Percentiles rank a stretch among this genome's conserved stretches.
Evolutionary conservation across 768 basidiomycete genomes (phyloP).

Genomic region (Auricularia auricula-judae): DNA sequence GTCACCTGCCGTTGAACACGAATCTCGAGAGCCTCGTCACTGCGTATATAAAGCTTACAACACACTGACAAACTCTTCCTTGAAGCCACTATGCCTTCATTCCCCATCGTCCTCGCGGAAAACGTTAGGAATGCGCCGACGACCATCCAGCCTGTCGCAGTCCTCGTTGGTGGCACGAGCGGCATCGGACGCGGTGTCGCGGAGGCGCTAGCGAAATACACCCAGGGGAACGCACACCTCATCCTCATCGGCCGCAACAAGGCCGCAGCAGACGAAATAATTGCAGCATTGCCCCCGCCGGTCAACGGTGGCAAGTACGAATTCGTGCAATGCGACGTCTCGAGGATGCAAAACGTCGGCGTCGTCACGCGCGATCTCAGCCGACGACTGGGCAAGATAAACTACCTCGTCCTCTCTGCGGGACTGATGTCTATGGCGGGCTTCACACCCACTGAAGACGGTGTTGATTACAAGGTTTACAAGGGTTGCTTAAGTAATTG

Average conservation of each 20-base stretch:
- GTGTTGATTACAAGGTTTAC: conserved; percentile 26
- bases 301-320: conserved; percentile 22
- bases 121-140: conserved; percentile 17
- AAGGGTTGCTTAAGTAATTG: background rate
- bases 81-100: conserved; percentile 17
- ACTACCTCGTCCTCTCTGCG: conserved; percentile 39
- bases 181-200: conserved; percentile 35
- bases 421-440: conserved; percentile 30
- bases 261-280: conserved; percentile 33
- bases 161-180: conserved; percentile 24
- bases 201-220: conserved; percentile 30
- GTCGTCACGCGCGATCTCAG: conserved; percentile 21
- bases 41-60: no score
- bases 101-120: conserved; percentile 18
- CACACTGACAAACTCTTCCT: no score
- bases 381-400: conserved; percentile 31
- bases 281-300: conserved; percentile 27
- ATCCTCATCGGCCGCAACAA: conserved; percentile 42
- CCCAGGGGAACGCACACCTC: conserved; percentile 40
- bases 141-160: conserved; percentile 16
- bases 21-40: no score
- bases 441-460: conserved; percentile 32
- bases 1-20: no score
- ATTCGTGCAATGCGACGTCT: conserved; percentile 43
- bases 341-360: conserved; percentile 41